Base-by-base conservation (phyloP, 2,329 filamentous ascomycete species). In the Aspergillus phoenicis region DNA sequence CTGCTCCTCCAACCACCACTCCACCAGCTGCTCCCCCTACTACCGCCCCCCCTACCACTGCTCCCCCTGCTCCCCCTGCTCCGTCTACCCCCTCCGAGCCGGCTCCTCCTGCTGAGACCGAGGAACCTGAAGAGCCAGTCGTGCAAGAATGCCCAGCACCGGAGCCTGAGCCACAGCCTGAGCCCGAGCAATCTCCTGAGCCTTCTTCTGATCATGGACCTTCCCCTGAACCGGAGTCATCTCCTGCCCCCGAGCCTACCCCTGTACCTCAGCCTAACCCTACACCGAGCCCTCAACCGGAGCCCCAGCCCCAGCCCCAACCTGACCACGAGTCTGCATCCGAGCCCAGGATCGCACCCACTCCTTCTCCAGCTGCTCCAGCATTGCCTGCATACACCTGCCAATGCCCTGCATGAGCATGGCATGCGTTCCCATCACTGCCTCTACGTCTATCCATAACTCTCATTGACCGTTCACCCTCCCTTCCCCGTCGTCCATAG, bases 311-410 rank as follows among this genome's bases (percentile, higher is more conserved):
- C 0, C 49, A 63, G 49, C 49, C 54, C n/a, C 43, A 61, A 51
- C 26, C 41, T 33, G 58, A 54, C 57, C 57, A 17, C 15, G 10
- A n/a, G 45, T 47, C 63, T 63, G 65, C 49, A 11, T 58, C 30
- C 62, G 38, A 55, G 38, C 24, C 45, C 45, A 33, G 28, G 6
- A 26, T 39, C 17, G 41, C 26, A 22, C 41, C 39, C 39, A 20
- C 26, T 26, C 47, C 47, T 26, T 38, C 36, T 3, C 52, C 52
- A 26, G 53, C 53, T 56, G 22, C 39, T 17, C 38, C 26, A 7
- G 53, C 58, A 17, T 20, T 51, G n/a, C 57, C 47, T 8, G 60
- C 47, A 22, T 47, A 52, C 15, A 62, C 57, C n/a, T 62, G 60
- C 52, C 52, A 56, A 22, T 62, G 60, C 13, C 43, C 52, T 20